phyloP scores from a whole-genome alignment of 441 rosid genomes.

The Erodium moschatum region DNA sequence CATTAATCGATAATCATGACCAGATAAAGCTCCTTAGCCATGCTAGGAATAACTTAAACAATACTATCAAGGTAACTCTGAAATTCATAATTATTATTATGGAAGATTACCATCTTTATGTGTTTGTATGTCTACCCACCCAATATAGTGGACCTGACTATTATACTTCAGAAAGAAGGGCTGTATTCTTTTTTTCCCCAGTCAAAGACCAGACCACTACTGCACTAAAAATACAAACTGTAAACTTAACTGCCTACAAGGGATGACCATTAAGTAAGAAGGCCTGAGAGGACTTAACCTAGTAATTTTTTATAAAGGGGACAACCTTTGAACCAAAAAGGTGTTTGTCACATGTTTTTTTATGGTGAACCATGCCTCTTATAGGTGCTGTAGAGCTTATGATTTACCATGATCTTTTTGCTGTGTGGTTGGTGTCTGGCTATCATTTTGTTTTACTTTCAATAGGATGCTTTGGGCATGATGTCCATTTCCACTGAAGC shows the following conservation, averaged over 20 bases:
- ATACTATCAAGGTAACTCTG: conserved; percentile 64
- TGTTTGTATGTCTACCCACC: neutral
- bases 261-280: neutral
- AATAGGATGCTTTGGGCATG: conserved; percentile 97
- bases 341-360: conserved; percentile 9
- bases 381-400: neutral
- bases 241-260: neutral
- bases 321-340: conserved; percentile 4
- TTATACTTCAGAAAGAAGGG: neutral
- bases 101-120: neutral
- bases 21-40: conserved; percentile 95
- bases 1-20: conserved; percentile 87
- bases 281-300: neutral
- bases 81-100: neutral
- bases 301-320: conserved; percentile 1
- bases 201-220: neutral
- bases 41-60: conserved; percentile 81
- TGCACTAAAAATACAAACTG: neutral
- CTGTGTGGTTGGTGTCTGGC: too few relatives aligned
- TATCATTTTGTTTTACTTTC: conserved; percentile 20
- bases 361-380: conserved; percentile 10
- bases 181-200: neutral
- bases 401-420: neutral
- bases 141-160: neutral
- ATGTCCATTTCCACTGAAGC: conserved; percentile 99